phyloP scores from a whole-genome alignment of 495 filamentous ascomycete genomes.

The Penicillium coffeae region DNA sequence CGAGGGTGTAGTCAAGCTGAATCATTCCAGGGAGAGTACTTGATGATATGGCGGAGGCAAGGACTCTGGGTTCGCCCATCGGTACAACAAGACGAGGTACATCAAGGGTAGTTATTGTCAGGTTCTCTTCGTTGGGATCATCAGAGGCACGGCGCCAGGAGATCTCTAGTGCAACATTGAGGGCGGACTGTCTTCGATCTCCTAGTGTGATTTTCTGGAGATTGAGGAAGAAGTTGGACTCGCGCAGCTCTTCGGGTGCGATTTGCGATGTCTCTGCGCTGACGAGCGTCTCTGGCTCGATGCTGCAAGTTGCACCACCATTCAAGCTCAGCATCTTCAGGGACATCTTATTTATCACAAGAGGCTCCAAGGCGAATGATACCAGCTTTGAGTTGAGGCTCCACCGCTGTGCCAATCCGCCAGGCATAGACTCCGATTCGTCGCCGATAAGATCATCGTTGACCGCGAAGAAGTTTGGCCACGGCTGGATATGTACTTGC shows the following conservation, averaged over 20 bases:
- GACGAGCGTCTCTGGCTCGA: conserved; percentile 37
- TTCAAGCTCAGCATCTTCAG: conserved; percentile 52
- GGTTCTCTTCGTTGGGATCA: conserved; percentile 11
- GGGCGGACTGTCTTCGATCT: conserved; percentile 64
- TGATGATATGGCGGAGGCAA: conserved; percentile 58
- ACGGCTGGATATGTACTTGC: conserved; percentile 67
- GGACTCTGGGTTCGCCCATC: conserved; percentile 80
- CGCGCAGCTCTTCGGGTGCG: conserved; percentile 59
- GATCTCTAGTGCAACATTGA: conserved; percentile 74
- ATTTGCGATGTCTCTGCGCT: conserved; percentile 38
- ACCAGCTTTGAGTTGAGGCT: conserved; percentile 66
- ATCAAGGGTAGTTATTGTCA: conserved; percentile 54
- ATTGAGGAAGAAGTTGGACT: conserved; percentile 66
- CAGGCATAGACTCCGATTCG: conserved; percentile 24
- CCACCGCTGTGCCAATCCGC: conserved; percentile 81
- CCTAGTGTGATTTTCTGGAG: conserved; percentile 72
- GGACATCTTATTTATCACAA: conserved; percentile 63
- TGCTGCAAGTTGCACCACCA: conserved; percentile 49
- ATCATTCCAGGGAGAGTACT: conserved; percentile 39
- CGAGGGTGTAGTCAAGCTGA: conserved; percentile 66
- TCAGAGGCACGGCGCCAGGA: conserved; percentile 58
- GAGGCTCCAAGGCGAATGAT: conserved; percentile 68
- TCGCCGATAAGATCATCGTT: conserved; percentile 33
- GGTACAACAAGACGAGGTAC: conserved; percentile 77
- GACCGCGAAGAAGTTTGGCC: conserved; percentile 79